Conservation (phyloP, 192 early-diverging fungal genomes). For the Coemansia umbellata region DNA sequence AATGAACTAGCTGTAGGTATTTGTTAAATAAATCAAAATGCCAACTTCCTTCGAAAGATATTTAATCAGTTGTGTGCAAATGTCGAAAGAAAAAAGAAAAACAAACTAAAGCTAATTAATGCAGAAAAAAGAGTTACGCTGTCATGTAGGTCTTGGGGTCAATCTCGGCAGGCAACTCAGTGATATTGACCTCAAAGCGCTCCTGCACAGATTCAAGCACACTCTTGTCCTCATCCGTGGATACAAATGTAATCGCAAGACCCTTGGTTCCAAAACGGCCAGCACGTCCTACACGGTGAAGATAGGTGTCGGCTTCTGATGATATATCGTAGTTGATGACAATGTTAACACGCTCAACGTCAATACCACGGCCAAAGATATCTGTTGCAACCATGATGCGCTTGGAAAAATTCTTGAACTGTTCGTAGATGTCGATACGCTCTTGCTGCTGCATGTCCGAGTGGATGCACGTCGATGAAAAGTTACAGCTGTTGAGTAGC, state of each 20-base stretch:
- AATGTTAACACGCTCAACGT: conserved; percentile 97
- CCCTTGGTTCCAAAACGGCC: conserved; percentile 99
- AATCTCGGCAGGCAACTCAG: conserved; percentile 80
- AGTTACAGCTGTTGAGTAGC: conserved; percentile 83
- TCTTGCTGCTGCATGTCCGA: conserved; percentile 86
- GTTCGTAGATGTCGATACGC: conserved; percentile 87
- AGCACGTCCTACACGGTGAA: conserved; percentile 97
- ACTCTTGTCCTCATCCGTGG: conserved; percentile 73
- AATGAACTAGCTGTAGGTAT: no score
- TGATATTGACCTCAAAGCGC: conserved; percentile 94
- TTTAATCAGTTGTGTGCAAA: no score
- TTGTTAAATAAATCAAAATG: no score
- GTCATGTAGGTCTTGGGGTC: conserved; percentile 81
- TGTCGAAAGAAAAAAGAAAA: no score
- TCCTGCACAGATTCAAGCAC: conserved; percentile 84
- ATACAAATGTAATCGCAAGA: conserved; percentile 90
- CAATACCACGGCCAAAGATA: conserved; percentile 97
- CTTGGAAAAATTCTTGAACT: conserved; percentile 92
- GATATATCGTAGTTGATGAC: conserved; percentile 99
- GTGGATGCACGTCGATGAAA: conserved; percentile 94
- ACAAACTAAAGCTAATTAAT: no score
- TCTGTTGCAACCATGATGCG: conserved; percentile 98
- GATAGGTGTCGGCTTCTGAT: conserved; percentile 81
- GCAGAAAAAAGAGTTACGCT: conserved; percentile 16
- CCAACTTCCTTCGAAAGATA: no score